Evolutionary conservation across 352 stramenopile genomes (phyloP), one percentile per base, ranked within the genome.

Genomic region (Globisporangium echinulatum): DNA sequence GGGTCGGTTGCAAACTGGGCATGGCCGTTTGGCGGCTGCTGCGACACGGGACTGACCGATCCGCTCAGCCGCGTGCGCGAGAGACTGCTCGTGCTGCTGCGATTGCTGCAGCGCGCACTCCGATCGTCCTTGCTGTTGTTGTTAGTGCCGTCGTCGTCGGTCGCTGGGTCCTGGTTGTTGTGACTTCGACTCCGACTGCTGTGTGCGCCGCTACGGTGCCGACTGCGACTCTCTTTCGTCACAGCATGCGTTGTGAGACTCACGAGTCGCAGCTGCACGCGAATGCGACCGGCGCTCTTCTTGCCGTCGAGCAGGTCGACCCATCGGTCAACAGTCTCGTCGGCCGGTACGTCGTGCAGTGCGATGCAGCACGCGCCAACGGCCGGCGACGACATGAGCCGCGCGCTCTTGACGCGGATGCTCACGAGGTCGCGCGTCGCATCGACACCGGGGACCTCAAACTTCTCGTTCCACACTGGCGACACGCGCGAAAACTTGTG

Each of bases 391-490:
- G 79, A 76, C 77, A 92, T 85, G 52, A 92, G 69, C 40, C 78
- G 69, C 17, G 79, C 80, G 33, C 66, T 85, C 71, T 90, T 90
- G 56, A 92, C 72, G 47, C 82, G 82, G 57, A 92, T 76, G 49
- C 70, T 88, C 58, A 92, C 67, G 56, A 88, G 59, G 49, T 89
- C 80, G 52, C 63, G 53, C 5, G 57, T 54, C 14, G 71, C 52
- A 56, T 90, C 74, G 10, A 75, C 50, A 4, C 85, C 68, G 2
- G 77, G 67, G 47, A 90, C 76, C 52, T 89, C 82, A 54, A 90
- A 90, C 59, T 85, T 89, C 53, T 92, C 82, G 62, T 92, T 88
- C 82, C 82, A 92, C 9, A 87, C 68, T 3, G 77, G 74, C 52
- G 75, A 79, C 7, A 65, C 50, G 25, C 66, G 66, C 36, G 68